Evolutionary conservation across 192 early-diverging fungal species (phyloP).

Genomic region (Blastocladiella britannica): DNA sequence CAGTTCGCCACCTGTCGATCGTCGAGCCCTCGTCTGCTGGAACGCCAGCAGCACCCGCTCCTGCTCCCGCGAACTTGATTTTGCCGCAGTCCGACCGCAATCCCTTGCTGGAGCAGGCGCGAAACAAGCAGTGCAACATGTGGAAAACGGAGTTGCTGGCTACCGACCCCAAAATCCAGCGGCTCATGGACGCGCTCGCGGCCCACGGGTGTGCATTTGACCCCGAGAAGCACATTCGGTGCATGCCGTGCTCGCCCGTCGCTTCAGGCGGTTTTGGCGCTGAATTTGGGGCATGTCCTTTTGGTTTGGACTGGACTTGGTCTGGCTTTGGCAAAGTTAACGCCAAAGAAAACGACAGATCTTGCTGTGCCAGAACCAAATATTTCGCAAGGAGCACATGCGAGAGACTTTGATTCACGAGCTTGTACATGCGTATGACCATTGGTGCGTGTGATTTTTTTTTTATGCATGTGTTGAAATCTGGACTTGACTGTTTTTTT

Average conservation of each 20-base stretch:
- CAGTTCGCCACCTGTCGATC: no score
- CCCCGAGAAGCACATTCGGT: neutral
- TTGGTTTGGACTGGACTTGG: neutral
- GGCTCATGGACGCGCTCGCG: neutral
- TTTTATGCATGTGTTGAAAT: neutral
- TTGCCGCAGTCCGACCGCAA: no score
- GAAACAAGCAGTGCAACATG: no score
- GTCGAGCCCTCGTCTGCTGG: no score
- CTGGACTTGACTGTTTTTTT: neutral
- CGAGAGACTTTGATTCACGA: slow-evolving; percentile 2
- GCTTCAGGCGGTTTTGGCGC: neutral
- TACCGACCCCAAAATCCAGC: neutral
- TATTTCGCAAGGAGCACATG: slow-evolving; percentile 1
- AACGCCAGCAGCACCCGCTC: no score
- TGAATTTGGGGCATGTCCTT: neutral
- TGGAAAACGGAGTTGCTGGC: no score
- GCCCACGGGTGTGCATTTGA: neutral
- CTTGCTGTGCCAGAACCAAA: slow-evolving; percentile 4
- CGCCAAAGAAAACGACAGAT: neutral
- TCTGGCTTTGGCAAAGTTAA: neutral
- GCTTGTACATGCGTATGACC: slow-evolving; percentile 33
- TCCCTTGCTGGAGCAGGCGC: no score
- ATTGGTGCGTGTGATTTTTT: slow-evolving; percentile 10
- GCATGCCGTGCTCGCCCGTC: neutral
- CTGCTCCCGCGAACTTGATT: no score